phyloP scores from a whole-genome alignment of 2,329 filamentous ascomycete species.

The Sporothrix dimorphospora region DNA sequence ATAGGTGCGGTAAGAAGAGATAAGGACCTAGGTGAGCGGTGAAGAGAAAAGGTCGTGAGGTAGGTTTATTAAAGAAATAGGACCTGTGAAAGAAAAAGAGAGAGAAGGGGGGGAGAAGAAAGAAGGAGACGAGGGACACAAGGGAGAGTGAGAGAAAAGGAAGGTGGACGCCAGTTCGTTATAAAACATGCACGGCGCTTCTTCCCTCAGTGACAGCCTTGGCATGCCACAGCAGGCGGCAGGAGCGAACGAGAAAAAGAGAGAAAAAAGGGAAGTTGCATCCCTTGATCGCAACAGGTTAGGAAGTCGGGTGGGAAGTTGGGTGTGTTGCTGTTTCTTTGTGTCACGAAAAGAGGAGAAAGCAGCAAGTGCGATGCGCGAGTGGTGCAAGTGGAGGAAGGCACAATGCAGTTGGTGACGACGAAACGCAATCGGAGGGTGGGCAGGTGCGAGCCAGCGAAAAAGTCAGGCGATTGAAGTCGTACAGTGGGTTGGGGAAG shows the following conservation, averaged over 20 bases:
- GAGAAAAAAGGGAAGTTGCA: not conserved
- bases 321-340: conserved; percentile 1
- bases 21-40: not conserved
- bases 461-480: conserved; percentile 18
- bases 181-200: conserved; percentile 7
- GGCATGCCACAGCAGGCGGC: not conserved
- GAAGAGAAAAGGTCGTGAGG: not conserved
- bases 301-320: not conserved
- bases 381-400: conserved; percentile 22
- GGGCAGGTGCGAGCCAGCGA: not conserved
- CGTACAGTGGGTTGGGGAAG: not conserved
- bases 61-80: not conserved
- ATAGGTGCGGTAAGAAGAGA: not conserved
- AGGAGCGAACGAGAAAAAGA: not conserved
- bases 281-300: conserved; percentile 20
- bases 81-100: conserved; percentile 1
- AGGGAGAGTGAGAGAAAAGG: not conserved
- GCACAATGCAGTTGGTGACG: conserved; percentile 5
- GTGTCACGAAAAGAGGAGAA: conserved; percentile 14
- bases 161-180: not conserved
- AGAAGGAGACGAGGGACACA: not conserved
- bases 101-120: not conserved
- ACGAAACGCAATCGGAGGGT: conserved; percentile 12
- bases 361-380: not conserved
- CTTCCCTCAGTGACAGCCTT: not conserved